A percentile compares a stretch with the other conserved stretches of the same genome.
These are phyloP conservation scores for Fusarium sp. DNA, from an alignment of 2,329 filamentous ascomycete genomes.

Conservation along the genomic window DNA sequence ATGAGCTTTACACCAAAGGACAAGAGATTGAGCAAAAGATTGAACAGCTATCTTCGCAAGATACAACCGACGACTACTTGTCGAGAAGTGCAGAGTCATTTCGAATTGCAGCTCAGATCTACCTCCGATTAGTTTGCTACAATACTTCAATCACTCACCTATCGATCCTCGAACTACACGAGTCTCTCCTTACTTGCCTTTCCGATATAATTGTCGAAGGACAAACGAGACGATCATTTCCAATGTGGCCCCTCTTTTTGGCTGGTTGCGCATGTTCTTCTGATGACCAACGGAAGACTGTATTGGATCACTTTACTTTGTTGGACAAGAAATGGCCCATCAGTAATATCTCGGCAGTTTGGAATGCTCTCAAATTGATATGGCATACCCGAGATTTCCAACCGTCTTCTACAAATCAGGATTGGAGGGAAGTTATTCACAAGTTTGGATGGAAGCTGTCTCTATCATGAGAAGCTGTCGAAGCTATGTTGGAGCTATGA, in stretches of 20 bases:
- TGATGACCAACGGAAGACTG: constrained; percentile 38
- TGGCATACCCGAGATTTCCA: constrained; percentile 40
- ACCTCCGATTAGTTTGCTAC: constrained; percentile 40
- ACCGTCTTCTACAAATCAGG: constrained; percentile 21
- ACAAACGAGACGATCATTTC: constrained; percentile 37
- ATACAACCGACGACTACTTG: constrained; percentile 30
- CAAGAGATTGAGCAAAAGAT: constrained; percentile 32
- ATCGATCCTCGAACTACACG: constrained; percentile 27
- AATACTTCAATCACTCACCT: constrained; percentile 32
- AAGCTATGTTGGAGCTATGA: not conserved
- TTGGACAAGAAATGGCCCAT: constrained; percentile 42
- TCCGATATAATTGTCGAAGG: constrained; percentile 39
- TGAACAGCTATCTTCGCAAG: not conserved
- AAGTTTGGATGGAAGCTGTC: constrained; percentile 44
- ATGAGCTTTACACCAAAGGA: constrained; percentile 17
- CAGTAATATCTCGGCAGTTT: constrained; percentile 42
- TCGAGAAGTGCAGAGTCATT: constrained; percentile 39
- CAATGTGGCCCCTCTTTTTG: constrained; percentile 43
- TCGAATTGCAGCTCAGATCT: constrained; percentile 37
- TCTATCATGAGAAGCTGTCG: not conserved
- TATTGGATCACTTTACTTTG: constrained; percentile 35
- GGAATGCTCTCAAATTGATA: constrained; percentile 37
- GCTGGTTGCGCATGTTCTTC: constrained; percentile 41
- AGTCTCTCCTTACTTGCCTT: constrained; percentile 25
- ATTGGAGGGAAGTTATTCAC: constrained; percentile 42